Evolutionary conservation across 306 rosid species (phyloP).

Genomic region (Pyrus betulifolia): DNA sequence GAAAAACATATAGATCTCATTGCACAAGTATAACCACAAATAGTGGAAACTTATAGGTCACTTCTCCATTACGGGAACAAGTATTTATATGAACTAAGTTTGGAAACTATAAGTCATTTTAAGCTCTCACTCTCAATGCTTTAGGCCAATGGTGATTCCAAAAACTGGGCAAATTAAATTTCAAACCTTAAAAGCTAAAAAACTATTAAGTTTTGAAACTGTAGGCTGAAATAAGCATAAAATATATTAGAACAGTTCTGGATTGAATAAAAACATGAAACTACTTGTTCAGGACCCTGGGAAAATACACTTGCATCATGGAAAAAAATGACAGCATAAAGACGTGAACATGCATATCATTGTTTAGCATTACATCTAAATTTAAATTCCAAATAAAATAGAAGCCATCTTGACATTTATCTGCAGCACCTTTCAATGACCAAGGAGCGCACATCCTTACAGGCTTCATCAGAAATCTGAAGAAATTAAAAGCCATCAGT

Average conservation of each 20-base stretch:
- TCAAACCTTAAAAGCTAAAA: not conserved
- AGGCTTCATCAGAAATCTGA: slow-evolving; percentile 92
- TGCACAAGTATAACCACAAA: not conserved
- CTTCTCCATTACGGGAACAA: not conserved
- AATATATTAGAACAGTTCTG: not conserved
- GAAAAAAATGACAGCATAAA: not conserved
- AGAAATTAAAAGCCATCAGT: slow-evolving; percentile 5
- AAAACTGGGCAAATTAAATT: not conserved
- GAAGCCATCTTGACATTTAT: not conserved
- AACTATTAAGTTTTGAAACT: not conserved
- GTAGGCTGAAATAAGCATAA: not conserved
- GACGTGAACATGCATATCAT: not conserved
- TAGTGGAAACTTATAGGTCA: not conserved
- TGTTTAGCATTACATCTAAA: not conserved
- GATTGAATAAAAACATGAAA: not conserved
- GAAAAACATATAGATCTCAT: not conserved
- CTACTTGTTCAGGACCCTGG: not conserved
- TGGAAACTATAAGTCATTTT: not conserved
- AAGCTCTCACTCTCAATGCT: not conserved
- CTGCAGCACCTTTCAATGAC: slow-evolving; percentile 57
- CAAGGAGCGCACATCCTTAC: slow-evolving; percentile 56
- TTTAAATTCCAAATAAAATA: not conserved
- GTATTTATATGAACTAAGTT: not conserved
- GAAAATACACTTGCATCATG: not conserved
- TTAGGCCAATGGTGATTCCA: not conserved